These are phyloP conservation scores for Biscogniauxia marginata DNA, from an alignment of 2,329 filamentous ascomycete species.

Conservation along the genomic window DNA sequence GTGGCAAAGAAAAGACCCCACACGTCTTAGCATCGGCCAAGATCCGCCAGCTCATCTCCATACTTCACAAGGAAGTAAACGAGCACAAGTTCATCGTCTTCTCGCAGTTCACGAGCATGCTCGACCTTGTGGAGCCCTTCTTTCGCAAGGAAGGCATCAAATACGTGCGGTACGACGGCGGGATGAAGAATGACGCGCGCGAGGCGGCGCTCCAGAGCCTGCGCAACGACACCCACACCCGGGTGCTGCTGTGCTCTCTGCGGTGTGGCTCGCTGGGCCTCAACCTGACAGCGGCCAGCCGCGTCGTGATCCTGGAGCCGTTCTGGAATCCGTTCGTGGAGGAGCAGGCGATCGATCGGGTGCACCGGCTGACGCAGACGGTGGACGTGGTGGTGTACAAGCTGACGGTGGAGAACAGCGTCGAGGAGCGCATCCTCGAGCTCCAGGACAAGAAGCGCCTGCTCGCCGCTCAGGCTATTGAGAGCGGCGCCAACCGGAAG, in stretches of 20 bases:
- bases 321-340: conserved; percentile 99
- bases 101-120: conserved; percentile 97
- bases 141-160: conserved; percentile 70
- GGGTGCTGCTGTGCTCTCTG: conserved; percentile 87
- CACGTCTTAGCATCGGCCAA: conserved; percentile 77
- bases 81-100: conserved; percentile 98
- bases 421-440: conserved; percentile 92
- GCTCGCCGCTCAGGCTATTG: conserved; percentile 88
- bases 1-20: conserved; percentile 44
- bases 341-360: conserved; percentile 97
- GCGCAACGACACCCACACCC: conserved; percentile 69
- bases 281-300: conserved; percentile 88
- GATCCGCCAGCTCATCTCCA: conserved; percentile 79
- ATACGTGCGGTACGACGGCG: conserved; percentile 89
- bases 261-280: conserved; percentile 91
- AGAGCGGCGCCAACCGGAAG: conserved; percentile 70
- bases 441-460: conserved; percentile 92
- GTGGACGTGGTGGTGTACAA: conserved; percentile 94
- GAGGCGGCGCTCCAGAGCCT: conserved; percentile 81
- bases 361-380: conserved; percentile 96
- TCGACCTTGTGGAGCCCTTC: conserved; percentile 93
- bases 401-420: conserved; percentile 79
- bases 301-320: conserved; percentile 92
- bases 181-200: conserved; percentile 89
- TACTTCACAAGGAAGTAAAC: conserved; percentile 73